Percentiles rank a stretch among this genome's conserved stretches.
These are phyloP conservation scores for Davidsoniella australis DNA, from an alignment of 2,329 filamentous ascomycete genomes.

Conservation along the genomic window DNA sequence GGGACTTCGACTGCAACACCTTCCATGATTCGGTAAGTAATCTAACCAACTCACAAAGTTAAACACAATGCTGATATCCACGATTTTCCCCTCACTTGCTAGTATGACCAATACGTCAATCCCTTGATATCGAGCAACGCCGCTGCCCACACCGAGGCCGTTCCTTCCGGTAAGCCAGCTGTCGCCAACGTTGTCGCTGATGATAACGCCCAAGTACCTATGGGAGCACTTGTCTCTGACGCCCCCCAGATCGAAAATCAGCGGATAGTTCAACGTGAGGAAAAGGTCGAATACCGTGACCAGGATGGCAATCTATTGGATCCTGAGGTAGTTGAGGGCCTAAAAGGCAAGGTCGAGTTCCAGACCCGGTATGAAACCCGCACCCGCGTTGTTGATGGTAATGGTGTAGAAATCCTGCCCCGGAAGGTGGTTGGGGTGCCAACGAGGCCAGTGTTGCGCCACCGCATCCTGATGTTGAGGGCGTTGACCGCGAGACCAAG, in stretches of 20 bases:
- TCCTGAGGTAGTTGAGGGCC: slow-evolving; percentile 62
- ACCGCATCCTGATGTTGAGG: slow-evolving; percentile 44
- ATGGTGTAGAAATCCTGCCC: slow-evolving; percentile 56
- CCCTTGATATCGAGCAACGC: slow-evolving; percentile 14
- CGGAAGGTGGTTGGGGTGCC: slow-evolving; percentile 20
- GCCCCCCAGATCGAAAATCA: slow-evolving; percentile 32
- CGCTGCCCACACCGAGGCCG: slow-evolving; percentile 7
- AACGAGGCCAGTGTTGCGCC: slow-evolving; percentile 23
- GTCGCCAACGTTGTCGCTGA: slow-evolving; percentile 19
- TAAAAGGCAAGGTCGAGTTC: slow-evolving; percentile 89
- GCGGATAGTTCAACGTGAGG: slow-evolving; percentile 42
- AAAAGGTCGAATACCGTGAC: slow-evolving; percentile 86
- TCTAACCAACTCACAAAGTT: background rate
- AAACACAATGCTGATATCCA: background rate
- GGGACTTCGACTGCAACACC: slow-evolving; percentile 97
- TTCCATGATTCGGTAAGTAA: slow-evolving; percentile 72
- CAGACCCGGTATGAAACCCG: slow-evolving; percentile 92
- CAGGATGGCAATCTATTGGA: slow-evolving; percentile 81
- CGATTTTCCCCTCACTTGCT: slow-evolving; percentile 1
- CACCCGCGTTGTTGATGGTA: slow-evolving; percentile 63
- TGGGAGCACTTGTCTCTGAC: slow-evolving; percentile 24
- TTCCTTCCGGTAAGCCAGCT: slow-evolving; percentile 14
- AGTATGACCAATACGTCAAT: slow-evolving; percentile 34
- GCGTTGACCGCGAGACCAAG: slow-evolving; percentile 40
- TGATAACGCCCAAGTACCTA: slow-evolving; percentile 10